Evolutionary conservation across 768 basidiomycete genomes (phyloP), one percentile per base, ranked within the genome.

Genomic region (Amanita rubescens): DNA sequence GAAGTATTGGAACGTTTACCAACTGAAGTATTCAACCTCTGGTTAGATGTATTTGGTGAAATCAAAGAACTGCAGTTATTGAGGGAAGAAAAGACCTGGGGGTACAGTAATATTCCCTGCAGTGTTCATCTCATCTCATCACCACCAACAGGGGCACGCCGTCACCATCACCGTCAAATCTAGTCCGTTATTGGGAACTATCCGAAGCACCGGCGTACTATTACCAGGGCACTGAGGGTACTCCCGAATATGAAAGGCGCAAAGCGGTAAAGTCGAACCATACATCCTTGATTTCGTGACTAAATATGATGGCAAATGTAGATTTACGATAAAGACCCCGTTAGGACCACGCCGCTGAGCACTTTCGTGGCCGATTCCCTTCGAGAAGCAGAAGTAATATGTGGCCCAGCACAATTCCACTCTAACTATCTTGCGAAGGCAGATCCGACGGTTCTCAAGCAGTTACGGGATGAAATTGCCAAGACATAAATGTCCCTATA

Each of bases 11-110:
- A 78, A 27, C 78, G 87, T 17, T 69, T 95, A 22, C 75, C 81
- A 12, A 77, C 75, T 3, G 92, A 94, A 59, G 80, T 91, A 22
- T 88, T 90, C 66, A 87, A 90, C 61, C 68, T 93, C 25, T 95
- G 92, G 92, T 70, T 87, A 35, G 92, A 94, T 57, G 92, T 94
- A 5, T 83, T 94, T 50, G 87, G 85, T 12, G 91, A 94, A 64
- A 75, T 94, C 48, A 87, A 84, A 62, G 93, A 94, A 67, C 81
- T 81, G 7, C 70, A 75, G 37, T 55, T 60, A 19, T 58, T 56
- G 12, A 55, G 56, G 8, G 62, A 59, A 20, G 62, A 64, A 25
- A 65, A 69, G 44, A 30, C 49, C 24, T 50, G 49, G 49, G 35
- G 25, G 49, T 71, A 72, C 15, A 71, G 70, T 55, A 66, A 65